These are phyloP conservation scores for Halophytophthora polymorphica DNA, from an alignment of 352 stramenopile species.

Conservation along the genomic window DNA sequence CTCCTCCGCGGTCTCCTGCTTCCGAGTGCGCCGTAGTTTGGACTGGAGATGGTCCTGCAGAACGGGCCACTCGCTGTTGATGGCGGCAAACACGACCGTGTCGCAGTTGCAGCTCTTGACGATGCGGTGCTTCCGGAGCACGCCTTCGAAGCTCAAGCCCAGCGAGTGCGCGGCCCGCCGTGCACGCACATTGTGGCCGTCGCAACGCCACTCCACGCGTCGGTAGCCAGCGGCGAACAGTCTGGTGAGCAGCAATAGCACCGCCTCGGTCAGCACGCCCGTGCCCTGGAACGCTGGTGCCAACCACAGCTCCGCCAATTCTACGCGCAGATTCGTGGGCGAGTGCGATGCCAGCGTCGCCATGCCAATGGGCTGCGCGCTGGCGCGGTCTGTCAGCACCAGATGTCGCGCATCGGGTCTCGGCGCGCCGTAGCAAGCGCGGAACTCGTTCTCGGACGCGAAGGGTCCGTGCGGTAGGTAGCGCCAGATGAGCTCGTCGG, in stretches of 20 bases:
- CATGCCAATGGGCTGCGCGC: slow-evolving; percentile 67
- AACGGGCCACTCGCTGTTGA: slow-evolving; percentile 85
- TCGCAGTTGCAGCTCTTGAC: slow-evolving; percentile 84
- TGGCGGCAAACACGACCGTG: slow-evolving; percentile 77
- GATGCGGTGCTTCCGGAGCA: slow-evolving; percentile 85
- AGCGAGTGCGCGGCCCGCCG: slow-evolving; percentile 72
- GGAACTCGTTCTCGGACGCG: slow-evolving; percentile 29
- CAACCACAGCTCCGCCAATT: slow-evolving; percentile 82
- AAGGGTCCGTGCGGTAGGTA: slow-evolving; percentile 71
- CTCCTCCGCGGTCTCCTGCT: slow-evolving; percentile 16
- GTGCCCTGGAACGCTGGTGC: slow-evolving; percentile 70
- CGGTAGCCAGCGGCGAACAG: slow-evolving; percentile 81
- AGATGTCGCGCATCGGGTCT: slow-evolving; percentile 46
- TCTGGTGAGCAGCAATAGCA: slow-evolving; percentile 68
- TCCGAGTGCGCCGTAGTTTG: slow-evolving; percentile 26
- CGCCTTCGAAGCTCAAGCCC: slow-evolving; percentile 86
- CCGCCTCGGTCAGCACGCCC: slow-evolving; percentile 41
- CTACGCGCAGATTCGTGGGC: slow-evolving; percentile 70
- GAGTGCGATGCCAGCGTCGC: slow-evolving; percentile 71
- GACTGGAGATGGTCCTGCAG: slow-evolving; percentile 65
- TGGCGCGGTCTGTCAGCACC: slow-evolving; percentile 56
- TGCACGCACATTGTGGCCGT: slow-evolving; percentile 85
- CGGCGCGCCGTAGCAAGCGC: slow-evolving; percentile 32
- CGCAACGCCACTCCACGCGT: slow-evolving; percentile 84
- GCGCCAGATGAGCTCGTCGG: slow-evolving; percentile 77